Base-by-base conservation (phyloP, 2,329 filamentous ascomycete genomes). In the Alternaria conjuncta region DNA sequence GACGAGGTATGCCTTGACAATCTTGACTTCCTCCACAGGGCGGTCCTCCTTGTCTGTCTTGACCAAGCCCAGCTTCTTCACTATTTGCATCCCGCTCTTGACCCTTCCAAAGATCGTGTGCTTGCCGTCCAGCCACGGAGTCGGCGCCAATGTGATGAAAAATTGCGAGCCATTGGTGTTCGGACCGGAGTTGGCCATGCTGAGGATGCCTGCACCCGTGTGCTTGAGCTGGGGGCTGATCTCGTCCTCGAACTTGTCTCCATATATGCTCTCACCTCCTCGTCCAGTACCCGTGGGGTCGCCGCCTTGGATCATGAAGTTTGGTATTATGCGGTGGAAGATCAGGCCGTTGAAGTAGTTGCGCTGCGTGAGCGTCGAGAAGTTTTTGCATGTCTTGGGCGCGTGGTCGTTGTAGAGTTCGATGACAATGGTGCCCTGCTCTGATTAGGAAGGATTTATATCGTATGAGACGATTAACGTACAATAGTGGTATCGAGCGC, bases 91-190 rank as follows among this genome's bases (percentile, higher is more conserved):
- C 0, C 96, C 96, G 58, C 82, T 87, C 83, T 92, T 94, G 43
- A 99, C 94, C 57, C 95, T 85, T 1, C 96, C 96, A 78, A 99
- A 99, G 70, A 99, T 96, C 11, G 94, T 97, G 80, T 99, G 95
- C 81, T 97, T 97, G 21, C 94, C 94, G 81, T 99, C 96, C 63
- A 99, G 82, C 95, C 95, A 98, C 0, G 96, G 96, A 15, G 96
- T 95, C 5, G 95, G 95, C 8, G 94, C 95, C 32, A 98, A 85
- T 0, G 96, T 98, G 70, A 99, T 89, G 79, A 98, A 98, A 82
- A 98, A 99, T 82, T 98, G 96, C 62, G 89, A 93, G 21, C 95
- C 95, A 80, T 98, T 98, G 36, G 95, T 97, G 80, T 98, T 89
- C 9, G 93, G 92, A 0, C 96, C 96, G 15, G 90, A 89, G 82